Conservation (phyloP, 2,329 filamentous ascomycete species). For the Colletotrichum navitas region DNA sequence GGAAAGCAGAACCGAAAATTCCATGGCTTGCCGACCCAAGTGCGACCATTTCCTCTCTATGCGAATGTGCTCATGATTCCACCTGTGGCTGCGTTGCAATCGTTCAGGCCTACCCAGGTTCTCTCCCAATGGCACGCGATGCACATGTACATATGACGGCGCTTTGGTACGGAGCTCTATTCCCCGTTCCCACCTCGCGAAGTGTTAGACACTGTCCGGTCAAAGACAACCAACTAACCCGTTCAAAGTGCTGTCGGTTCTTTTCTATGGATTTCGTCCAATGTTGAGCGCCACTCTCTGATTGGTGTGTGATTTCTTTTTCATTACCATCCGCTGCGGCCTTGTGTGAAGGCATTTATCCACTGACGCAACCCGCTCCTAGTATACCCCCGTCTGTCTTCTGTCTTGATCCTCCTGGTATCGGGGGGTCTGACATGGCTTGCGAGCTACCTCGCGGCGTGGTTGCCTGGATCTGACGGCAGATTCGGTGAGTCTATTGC, state of each 20-base stretch:
- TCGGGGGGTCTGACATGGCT: conserved; percentile 58
- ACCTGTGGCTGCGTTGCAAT: conserved; percentile 4
- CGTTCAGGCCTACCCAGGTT: not conserved
- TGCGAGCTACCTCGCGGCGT: conserved; percentile 58
- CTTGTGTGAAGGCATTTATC: not conserved
- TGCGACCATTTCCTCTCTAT: not conserved
- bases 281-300: conserved; percentile 62
- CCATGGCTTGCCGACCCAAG: not conserved
- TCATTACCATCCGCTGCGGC: not conserved
- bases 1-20: not conserved
- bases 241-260: conserved; percentile 58
- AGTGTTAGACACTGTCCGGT: not conserved
- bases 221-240: not conserved
- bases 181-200: not conserved
- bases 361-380: conserved; percentile 5
- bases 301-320: conserved; percentile 54
- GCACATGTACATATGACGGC: conserved; percentile 51
- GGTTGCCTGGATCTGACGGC: conserved; percentile 61
- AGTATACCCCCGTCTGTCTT: conserved; percentile 65
- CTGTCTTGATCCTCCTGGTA: conserved; percentile 60
- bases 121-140: conserved; percentile 48
- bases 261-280: conserved; percentile 62
- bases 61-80: not conserved
- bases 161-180: conserved; percentile 49
- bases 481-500: conserved; percentile 54